Conservation (phyloP, 768 basidiomycete genomes). For the Amanita inopinata region DNA sequence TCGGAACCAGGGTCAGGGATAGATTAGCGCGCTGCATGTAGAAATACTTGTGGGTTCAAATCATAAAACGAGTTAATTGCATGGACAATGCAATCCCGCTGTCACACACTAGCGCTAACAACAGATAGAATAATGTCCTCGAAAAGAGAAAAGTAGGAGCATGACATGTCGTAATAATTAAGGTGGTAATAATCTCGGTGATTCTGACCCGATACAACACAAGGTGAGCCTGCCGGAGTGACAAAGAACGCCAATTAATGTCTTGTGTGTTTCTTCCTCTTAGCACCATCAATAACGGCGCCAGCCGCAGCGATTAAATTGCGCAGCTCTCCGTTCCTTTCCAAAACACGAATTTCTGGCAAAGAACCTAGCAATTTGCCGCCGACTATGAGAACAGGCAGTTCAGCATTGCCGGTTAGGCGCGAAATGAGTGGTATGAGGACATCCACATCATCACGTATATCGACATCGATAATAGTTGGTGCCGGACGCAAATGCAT, state of each 20-base stretch:
- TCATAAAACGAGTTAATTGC: too few relatives aligned
- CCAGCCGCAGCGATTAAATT: conserved; percentile 45
- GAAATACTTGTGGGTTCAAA: too few relatives aligned
- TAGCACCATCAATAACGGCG: conserved; percentile 41
- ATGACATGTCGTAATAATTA: background rate
- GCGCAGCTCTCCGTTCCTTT: conserved; percentile 41
- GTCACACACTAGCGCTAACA: background rate
- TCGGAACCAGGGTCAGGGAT: too few relatives aligned
- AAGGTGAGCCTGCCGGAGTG: too few relatives aligned
- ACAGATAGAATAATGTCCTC: background rate
- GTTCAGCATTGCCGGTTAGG: conserved; percentile 40
- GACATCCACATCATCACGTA: conserved; percentile 60
- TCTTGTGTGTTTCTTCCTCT: conserved; percentile 43
- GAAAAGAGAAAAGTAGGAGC: background rate
- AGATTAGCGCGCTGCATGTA: too few relatives aligned
- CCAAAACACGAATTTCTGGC: conserved; percentile 40
- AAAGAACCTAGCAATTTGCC: conserved; percentile 48
- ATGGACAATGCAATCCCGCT: too few relatives aligned
- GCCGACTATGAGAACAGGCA: conserved; percentile 63
- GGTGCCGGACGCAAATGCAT: conserved; percentile 55
- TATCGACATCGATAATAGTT: conserved; percentile 62
- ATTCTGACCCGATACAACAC: too few relatives aligned
- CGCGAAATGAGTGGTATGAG: conserved; percentile 53
- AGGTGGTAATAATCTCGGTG: too few relatives aligned
- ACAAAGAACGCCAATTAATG: too few relatives aligned